These are phyloP conservation scores for Adansonia digitata DNA, from an alignment of 345 rosid species.

Conservation along the genomic window DNA sequence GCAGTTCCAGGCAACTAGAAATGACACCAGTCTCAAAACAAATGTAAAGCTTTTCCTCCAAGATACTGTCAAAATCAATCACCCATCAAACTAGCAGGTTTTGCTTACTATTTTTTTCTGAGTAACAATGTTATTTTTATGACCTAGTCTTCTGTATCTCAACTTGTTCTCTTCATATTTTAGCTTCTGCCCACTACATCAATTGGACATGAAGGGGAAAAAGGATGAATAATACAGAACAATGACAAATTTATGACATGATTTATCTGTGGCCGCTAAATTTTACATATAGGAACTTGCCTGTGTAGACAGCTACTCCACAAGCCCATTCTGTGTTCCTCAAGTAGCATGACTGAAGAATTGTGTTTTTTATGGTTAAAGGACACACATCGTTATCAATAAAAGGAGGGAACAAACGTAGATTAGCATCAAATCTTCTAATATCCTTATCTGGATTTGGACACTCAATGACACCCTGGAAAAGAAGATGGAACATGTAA, in stretches of 20 bases:
- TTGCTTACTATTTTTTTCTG: background rate
- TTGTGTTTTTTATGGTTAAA: constrained; percentile 83
- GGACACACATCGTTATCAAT: constrained; percentile 93
- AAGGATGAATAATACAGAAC: background rate
- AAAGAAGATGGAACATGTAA: constrained; percentile 15
- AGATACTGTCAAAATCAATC: background rate
- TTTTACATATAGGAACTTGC: constrained; percentile 34
- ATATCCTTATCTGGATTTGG: constrained; percentile 94
- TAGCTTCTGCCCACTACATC: background rate
- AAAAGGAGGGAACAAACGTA: constrained; percentile 94
- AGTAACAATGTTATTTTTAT: background rate
- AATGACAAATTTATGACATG: constrained; percentile 1
- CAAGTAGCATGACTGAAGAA: constrained; percentile 96
- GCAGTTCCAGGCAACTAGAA: background rate
- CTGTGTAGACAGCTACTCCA: constrained; percentile 96
- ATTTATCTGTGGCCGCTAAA: constrained; percentile 8
- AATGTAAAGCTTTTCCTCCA: background rate
- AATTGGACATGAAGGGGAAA: background rate
- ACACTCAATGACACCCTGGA: constrained; percentile 96
- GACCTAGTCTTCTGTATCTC: background rate
- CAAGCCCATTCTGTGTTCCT: constrained; percentile 99
- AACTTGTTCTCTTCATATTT: background rate
- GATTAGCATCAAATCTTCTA: constrained; percentile 94
- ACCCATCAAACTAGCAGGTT: background rate
- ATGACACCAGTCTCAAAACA: background rate